Evolutionary conservation across 1,284 basidiomycete genomes (phyloP), one percentile per base, ranked within the genome.

Genomic region (Taiwanofungus camphoratus): DNA sequence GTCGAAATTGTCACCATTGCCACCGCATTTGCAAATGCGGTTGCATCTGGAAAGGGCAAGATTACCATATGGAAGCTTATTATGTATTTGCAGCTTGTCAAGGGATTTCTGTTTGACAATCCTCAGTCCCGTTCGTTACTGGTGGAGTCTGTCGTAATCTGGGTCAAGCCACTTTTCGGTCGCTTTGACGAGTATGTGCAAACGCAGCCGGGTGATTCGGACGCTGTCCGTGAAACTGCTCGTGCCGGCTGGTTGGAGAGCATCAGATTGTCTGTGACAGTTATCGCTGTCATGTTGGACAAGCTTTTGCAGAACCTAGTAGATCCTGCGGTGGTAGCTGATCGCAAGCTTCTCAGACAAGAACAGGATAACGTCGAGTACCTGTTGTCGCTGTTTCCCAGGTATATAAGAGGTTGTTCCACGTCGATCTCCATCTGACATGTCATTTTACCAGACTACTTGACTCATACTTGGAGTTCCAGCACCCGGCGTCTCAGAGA

Each of bases 151-250:
- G 79, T 98, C 27, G 83, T 93, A 3, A 77, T 86, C 18, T 97
- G 93, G 92, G 85, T 98, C 53, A 95, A 93, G 58, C 92, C 93
- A 0, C 87, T 95, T 61, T 88, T 98, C 51, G 94, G 94, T n/a
- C 73, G 77, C 15, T 96, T 87, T 57, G 92, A 96, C 51, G 88
- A 92, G 59, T 87, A 80, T 58, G 63, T 74, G 32, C 77, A 81
- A 53, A 73, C 74, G 3, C 69, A 70, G 39, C 64, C 74, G 1
- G 79, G 74, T 43, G 89, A 91, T 49, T 67, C 76, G 5, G 85
- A 90, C 38, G 63, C 58, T 18, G 71, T 69, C 16, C 76, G 77
- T 42, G 89, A 95, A 60, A 71, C 76, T 4, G 84, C 87, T 8
- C 76, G 89, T n/a, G 74, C 96, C 21, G 75, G 73, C 37, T 97